Conservation (phyloP, 1,284 basidiomycete genomes). For the Fomitopsis pinicola region DNA sequence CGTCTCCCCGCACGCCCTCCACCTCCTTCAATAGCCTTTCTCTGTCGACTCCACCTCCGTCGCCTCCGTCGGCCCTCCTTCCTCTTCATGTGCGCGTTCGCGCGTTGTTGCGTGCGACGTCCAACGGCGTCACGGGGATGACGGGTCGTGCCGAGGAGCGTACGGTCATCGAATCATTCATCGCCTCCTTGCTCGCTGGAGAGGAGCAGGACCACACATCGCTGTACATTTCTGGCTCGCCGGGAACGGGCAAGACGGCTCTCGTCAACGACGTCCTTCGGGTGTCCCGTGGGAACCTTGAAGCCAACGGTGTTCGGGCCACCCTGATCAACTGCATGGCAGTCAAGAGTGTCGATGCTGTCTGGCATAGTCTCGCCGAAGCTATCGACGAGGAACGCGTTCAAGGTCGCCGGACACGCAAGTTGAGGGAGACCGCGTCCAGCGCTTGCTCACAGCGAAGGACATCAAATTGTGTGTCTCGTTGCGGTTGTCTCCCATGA, state of each 20-base stretch:
- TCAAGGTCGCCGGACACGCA: conserved; percentile 27
- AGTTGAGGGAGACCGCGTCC: conserved; percentile 33
- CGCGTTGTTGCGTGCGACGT: conserved; percentile 65
- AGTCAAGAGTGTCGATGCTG: conserved; percentile 53
- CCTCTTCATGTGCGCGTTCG: conserved; percentile 63
- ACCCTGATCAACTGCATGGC: conserved; percentile 77
- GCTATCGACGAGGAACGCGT: conserved; percentile 41
- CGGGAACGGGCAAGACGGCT: conserved; percentile 81
- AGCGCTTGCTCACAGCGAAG: conserved; percentile 34
- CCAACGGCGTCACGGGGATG: conserved; percentile 46
- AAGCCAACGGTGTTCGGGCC: conserved; percentile 39
- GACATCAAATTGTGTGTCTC: conserved; percentile 52
- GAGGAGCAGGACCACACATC: conserved; percentile 31
- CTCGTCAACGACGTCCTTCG: conserved; percentile 62
- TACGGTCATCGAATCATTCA: conserved; percentile 50
- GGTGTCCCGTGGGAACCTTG: conserved; percentile 29
- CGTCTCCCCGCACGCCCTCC: conserved; percentile 25
- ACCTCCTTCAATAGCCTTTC: conserved; percentile 40
- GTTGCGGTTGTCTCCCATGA: not conserved
- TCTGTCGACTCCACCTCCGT: conserved; percentile 54
- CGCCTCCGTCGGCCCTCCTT: conserved; percentile 48
- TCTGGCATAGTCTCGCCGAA: conserved; percentile 67
- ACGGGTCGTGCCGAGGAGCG: conserved; percentile 66
- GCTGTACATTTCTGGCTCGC: conserved; percentile 76
- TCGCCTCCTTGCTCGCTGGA: conserved; percentile 42